Evolutionary conservation across 2,329 filamentous ascomycete genomes (phyloP).

Genomic region (Ophiosphaerella korrae): DNA sequence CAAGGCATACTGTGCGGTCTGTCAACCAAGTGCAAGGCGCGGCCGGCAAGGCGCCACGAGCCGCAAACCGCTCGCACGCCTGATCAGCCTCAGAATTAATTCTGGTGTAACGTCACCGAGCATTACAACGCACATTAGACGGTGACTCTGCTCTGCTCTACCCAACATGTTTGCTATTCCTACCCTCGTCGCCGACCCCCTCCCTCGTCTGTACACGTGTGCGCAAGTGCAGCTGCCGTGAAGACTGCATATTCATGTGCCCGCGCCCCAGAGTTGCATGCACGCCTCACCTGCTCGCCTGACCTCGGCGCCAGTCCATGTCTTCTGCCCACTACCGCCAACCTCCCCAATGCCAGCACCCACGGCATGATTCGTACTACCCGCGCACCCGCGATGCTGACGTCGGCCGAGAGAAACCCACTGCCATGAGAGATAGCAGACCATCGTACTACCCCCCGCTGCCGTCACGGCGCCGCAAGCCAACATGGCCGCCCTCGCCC

Average conservation of each 20-base stretch:
- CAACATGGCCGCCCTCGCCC: conserved; percentile 63
- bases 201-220: neutral
- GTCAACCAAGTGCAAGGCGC: neutral
- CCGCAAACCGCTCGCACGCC: conserved; percentile 3
- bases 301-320: conserved; percentile 19
- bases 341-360: conserved; percentile 23
- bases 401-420: conserved; percentile 19
- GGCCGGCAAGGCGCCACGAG: conserved; percentile 2
- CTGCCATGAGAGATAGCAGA: conserved; percentile 31
- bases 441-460: conserved; percentile 16
- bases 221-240: too few relatives aligned
- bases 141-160: neutral
- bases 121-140: conserved; percentile 1
- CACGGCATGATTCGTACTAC: conserved; percentile 34
- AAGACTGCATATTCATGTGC: too few relatives aligned
- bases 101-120: conserved; percentile 15
- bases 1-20: too few relatives aligned
- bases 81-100: neutral
- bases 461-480: conserved; percentile 8
- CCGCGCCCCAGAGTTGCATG: too few relatives aligned
- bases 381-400: conserved; percentile 22
- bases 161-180: conserved; percentile 13
- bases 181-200: conserved; percentile 3
- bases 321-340: conserved; percentile 34
- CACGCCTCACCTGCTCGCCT: conserved; percentile 14